Conservation (phyloP, 139 green algal genomes). For the Tetradesmus obliquus region DNA sequence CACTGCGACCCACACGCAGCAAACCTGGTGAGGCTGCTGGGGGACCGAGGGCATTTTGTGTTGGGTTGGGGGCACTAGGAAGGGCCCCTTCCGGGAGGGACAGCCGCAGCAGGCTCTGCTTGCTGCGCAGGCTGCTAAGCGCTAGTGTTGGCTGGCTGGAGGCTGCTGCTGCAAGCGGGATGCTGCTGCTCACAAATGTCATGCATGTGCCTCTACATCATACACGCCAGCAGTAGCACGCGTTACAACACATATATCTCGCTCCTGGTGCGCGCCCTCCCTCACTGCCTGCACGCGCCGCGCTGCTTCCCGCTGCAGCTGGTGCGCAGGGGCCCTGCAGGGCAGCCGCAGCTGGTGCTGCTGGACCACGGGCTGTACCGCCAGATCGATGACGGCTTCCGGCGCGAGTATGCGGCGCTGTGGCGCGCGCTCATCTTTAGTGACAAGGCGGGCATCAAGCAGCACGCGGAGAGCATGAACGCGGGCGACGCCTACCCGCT, state of each 20-base stretch:
- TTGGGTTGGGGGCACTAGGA: not conserved
- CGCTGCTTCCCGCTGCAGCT: slow-evolving; percentile 1
- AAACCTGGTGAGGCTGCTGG: slow-evolving; percentile 73
- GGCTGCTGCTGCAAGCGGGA: no score
- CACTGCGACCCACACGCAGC: slow-evolving; percentile 91
- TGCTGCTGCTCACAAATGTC: no score
- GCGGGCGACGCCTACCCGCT: slow-evolving; percentile 82
- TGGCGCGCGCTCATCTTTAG: slow-evolving; percentile 89
- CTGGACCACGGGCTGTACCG: slow-evolving; percentile 93
- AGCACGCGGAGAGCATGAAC: slow-evolving; percentile 77
- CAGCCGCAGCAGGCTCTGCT: no score
- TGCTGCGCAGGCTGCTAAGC: no score
- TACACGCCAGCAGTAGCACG: no score
- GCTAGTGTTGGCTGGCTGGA: no score
- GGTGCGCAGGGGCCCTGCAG: slow-evolving; percentile 30
- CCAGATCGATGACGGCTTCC: slow-evolving; percentile 64
- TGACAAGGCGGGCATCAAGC: slow-evolving; percentile 80
- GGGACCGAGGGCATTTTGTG: slow-evolving; percentile 37
- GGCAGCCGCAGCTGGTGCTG: slow-evolving; percentile 80
- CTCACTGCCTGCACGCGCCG: not conserved
- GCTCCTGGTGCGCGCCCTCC: no score
- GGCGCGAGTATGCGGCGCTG: slow-evolving; percentile 80
- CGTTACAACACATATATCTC: no score
- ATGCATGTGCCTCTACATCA: no score
- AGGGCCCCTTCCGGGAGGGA: no score